These are phyloP conservation scores for Crithidia fasciculata DNA, from an alignment of 208 protist species.

Conservation along the genomic window DNA sequence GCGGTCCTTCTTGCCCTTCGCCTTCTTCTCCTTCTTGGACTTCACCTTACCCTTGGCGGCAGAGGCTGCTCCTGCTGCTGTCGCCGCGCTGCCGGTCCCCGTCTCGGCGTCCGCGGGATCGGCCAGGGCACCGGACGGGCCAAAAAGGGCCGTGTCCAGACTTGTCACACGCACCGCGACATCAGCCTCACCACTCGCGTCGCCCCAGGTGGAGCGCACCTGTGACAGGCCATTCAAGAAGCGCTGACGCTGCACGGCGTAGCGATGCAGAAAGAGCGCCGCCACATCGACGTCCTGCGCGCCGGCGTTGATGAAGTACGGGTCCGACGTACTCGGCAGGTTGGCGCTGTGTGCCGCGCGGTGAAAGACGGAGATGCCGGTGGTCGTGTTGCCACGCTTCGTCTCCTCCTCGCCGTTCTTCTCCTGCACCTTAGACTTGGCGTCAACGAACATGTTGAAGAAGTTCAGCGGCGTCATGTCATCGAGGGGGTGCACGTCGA, in stretches of 20 bases:
- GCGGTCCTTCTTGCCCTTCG: conserved; percentile 22
- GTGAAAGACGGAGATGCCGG: conserved; percentile 81
- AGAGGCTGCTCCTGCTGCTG: neutral
- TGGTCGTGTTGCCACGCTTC: conserved; percentile 34
- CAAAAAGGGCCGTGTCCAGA: conserved; percentile 81
- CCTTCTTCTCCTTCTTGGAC: neutral
- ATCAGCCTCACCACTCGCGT: conserved; percentile 82
- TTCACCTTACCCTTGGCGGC: neutral
- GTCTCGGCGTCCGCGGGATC: conserved; percentile 13
- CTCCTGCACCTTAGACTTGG: conserved; percentile 73
- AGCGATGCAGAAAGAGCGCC: conserved; percentile 88
- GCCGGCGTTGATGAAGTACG: conserved; percentile 86
- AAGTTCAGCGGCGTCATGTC: conserved; percentile 90
- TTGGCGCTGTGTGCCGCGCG: conserved; percentile 66
- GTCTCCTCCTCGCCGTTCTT: conserved; percentile 33
- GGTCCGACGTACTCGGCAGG: conserved; percentile 85
- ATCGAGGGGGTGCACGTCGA: conserved; percentile 90
- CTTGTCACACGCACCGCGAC: conserved; percentile 72
- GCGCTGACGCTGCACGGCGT: conserved; percentile 89
- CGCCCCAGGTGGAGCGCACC: conserved; percentile 86
- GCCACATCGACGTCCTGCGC: conserved; percentile 87
- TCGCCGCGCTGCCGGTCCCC: too few species aligned
- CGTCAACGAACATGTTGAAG: conserved; percentile 90
- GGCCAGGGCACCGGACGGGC: conserved; percentile 62
- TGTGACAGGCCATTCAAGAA: conserved; percentile 85